Evolutionary conservation across 441 rosid species (phyloP).

Genomic region (Jatropha multifida): DNA sequence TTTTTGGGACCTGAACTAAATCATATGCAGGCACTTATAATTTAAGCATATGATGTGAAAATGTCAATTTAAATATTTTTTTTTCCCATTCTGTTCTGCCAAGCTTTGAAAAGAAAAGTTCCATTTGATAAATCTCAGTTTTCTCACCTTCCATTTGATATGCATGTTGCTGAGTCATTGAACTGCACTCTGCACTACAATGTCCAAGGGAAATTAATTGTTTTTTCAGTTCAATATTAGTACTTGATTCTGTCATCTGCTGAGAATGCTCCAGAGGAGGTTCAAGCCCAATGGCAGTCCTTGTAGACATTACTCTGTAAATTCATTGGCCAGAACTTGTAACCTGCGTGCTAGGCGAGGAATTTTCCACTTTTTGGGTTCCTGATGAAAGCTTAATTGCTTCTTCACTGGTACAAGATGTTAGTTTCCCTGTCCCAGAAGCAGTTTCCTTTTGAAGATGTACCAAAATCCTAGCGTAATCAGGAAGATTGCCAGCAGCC

Average conservation of each 20-base stretch:
- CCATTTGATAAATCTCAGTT: not conserved
- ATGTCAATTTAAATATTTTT: too few species aligned
- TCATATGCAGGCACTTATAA: too few species aligned
- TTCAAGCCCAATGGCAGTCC: not conserved
- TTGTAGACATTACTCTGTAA: not conserved
- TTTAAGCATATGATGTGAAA: too few species aligned
- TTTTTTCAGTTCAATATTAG: not conserved
- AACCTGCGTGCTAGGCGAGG: not conserved
- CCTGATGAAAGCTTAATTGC: not conserved
- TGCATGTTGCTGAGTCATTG: too few species aligned
- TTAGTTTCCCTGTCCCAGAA: not conserved
- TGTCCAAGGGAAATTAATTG: not conserved
- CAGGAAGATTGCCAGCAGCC: not conserved
- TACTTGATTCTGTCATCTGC: not conserved
- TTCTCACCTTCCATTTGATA: slow-evolving; percentile 1
- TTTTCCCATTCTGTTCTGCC: not conserved
- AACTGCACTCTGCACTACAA: not conserved
- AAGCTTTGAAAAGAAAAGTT: not conserved
- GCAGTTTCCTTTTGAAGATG: not conserved
- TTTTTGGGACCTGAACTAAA: not conserved
- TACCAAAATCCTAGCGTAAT: not conserved
- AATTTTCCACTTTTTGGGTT: not conserved
- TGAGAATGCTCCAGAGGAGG: not conserved
- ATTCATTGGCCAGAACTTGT: not conserved
- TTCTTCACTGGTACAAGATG: not conserved